These are phyloP conservation scores for Scenedesmus sp. DNA, from an alignment of 163 green algal species.

Conservation along the genomic window DNA sequence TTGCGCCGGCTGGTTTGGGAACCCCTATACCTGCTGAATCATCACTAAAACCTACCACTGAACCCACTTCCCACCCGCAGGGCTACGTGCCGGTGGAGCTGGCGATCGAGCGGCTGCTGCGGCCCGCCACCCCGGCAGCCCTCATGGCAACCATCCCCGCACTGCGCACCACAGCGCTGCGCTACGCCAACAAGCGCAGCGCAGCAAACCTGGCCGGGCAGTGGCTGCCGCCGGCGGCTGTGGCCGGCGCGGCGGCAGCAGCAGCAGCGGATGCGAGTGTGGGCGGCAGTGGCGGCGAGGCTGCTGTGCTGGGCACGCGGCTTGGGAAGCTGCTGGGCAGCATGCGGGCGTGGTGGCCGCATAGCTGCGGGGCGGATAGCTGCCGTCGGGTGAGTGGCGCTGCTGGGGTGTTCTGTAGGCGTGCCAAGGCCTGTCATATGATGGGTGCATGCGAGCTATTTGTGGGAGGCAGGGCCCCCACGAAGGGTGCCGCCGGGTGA, in stretches of 20 bases:
- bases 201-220: conserved; percentile 19
- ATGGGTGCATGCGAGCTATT: too few relatives aligned
- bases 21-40: too few relatives aligned
- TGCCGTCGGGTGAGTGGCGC: conserved; percentile 5
- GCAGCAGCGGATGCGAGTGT: not conserved
- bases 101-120: conserved; percentile 32
- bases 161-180: conserved; percentile 19
- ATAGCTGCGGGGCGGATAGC: not conserved
- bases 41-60: not conserved
- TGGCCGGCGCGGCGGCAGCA: conserved; percentile 22
- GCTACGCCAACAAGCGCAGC: conserved; percentile 51
- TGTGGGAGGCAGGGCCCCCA: too few relatives aligned
- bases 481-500: too few relatives aligned
- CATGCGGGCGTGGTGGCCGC: conserved; percentile 34
- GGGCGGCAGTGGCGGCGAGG: not conserved
- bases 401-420: not conserved
- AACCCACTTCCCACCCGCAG: not conserved
- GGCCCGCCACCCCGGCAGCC: not conserved
- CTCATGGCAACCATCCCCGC: conserved; percentile 5
- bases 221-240: conserved; percentile 13
- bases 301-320: not conserved
- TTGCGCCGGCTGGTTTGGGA: too few relatives aligned
- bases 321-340: conserved; percentile 50
- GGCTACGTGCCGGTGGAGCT: conserved; percentile 41
- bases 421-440: too few relatives aligned